Evolutionary conservation across 1,284 basidiomycete genomes (phyloP).

Genomic region (Salmacisia buchloeana): DNA sequence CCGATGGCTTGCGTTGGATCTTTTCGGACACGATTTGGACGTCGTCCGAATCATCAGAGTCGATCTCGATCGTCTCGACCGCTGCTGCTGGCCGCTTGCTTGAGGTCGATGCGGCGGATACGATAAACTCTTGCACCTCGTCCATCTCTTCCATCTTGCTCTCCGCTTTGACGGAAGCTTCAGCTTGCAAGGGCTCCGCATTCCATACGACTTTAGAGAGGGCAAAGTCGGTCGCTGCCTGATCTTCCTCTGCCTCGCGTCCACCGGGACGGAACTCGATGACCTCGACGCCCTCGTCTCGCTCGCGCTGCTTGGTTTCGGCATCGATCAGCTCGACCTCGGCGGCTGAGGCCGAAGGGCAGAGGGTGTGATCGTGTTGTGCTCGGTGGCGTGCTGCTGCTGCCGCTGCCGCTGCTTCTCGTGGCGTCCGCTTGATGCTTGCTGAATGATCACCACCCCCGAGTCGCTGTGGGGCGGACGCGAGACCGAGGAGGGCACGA

Average conservation of each 20-base stretch:
- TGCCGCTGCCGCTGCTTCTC: background rate
- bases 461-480: background rate
- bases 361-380: background rate
- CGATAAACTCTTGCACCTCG: background rate
- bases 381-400: background rate
- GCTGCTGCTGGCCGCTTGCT: background rate
- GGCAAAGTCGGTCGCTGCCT: background rate
- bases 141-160: background rate
- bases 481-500: background rate
- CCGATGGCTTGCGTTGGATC: conserved; percentile 3
- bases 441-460: background rate
- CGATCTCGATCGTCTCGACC: background rate
- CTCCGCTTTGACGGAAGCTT: background rate
- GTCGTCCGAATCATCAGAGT: background rate
- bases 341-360: background rate
- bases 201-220: conserved; percentile 3
- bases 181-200: background rate
- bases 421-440: background rate
- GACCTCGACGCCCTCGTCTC: conserved; percentile 1
- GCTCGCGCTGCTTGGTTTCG: background rate
- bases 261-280: background rate
- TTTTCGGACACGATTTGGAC: background rate
- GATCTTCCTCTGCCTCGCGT: background rate
- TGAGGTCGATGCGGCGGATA: background rate
- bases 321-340: background rate